These are phyloP conservation scores for Zasmidium angulare DNA, from an alignment of 2,329 filamentous ascomycete genomes.

Conservation along the genomic window DNA sequence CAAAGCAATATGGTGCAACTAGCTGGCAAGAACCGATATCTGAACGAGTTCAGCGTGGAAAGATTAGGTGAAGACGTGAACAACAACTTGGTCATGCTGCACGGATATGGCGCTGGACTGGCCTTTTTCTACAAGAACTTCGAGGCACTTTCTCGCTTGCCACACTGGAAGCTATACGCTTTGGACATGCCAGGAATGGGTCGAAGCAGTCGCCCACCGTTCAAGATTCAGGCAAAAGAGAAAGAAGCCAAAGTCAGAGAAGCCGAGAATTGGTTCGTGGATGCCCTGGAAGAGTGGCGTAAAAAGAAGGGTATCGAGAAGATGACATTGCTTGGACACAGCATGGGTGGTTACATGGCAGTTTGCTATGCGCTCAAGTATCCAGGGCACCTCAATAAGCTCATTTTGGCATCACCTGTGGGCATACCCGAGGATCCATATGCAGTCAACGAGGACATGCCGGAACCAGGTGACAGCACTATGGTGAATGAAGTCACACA, in stretches of 20 bases:
- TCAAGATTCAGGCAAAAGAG: constrained; percentile 79
- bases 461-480: constrained; percentile 71
- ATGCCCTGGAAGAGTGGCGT: constrained; percentile 95
- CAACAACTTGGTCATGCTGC: constrained; percentile 90
- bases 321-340: constrained; percentile 92
- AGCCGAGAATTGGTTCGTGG: constrained; percentile 93
- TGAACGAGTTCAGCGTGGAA: constrained; percentile 94
- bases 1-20: constrained; percentile 80
- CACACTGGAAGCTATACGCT: constrained; percentile 86
- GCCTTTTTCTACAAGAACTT: constrained; percentile 99
- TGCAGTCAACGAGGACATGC: constrained; percentile 76
- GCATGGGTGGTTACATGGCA: constrained; percentile 89
- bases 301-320: constrained; percentile 83
- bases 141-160: constrained; percentile 74
- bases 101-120: constrained; percentile 92
- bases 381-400: constrained; percentile 88
- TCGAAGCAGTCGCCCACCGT: constrained; percentile 77
- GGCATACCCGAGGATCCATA: constrained; percentile 94
- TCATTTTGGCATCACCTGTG: constrained; percentile 91
- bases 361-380: constrained; percentile 96
- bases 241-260: constrained; percentile 78
- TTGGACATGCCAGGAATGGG: constrained; percentile 97
- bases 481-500: constrained; percentile 77
- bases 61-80: constrained; percentile 74
- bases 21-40: constrained; percentile 77